Percentiles rank a stretch among this genome's conserved stretches.
phyloP scores from a whole-genome alignment of 2,329 filamentous ascomycete species.

The Albifimbria verrucaria region DNA sequence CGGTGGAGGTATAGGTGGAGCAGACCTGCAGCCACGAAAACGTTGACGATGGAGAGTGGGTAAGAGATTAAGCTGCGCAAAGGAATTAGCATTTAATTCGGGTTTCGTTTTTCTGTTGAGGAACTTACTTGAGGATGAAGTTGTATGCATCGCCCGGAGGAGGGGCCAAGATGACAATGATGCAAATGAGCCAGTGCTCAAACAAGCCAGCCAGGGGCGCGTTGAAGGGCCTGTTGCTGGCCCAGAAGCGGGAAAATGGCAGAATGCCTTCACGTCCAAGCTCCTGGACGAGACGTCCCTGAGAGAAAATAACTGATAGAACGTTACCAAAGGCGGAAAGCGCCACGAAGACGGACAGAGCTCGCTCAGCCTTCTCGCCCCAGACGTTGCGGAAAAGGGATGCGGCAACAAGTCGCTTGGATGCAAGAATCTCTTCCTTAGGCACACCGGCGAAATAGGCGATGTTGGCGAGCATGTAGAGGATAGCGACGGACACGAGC shows the following conservation, averaged over 20 bases:
- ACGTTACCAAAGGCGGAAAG: conserved; percentile 67
- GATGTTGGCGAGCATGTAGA: conserved; percentile 67
- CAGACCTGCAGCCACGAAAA: conserved; percentile 50
- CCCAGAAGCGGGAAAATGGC: conserved; percentile 60
- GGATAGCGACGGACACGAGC: conserved; percentile 52
- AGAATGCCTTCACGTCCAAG: conserved; percentile 65
- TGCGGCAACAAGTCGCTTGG: conserved; percentile 50
- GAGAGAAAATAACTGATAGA: conserved; percentile 65
- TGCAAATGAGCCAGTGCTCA: conserved; percentile 61
- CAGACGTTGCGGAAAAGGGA: conserved; percentile 56
- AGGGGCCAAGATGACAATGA: conserved; percentile 64
- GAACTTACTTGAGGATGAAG: conserved; percentile 54
- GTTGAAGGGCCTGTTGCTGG: conserved; percentile 62
- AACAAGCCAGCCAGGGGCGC: conserved; percentile 59
- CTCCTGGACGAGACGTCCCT: conserved; percentile 64
- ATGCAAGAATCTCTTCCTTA: conserved; percentile 48
- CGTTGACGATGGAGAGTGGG: conserved; percentile 56
- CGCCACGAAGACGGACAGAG: conserved; percentile 62
- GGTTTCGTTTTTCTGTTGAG: background rate
- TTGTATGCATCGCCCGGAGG: conserved; percentile 66
- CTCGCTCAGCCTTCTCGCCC: conserved; percentile 51
- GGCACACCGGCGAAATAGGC: conserved; percentile 62
- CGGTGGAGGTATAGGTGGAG: conserved; percentile 51
- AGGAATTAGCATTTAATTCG: background rate
- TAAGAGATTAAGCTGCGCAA: conserved; percentile 56